Evolutionary conservation across 768 basidiomycete species (phyloP).

Genomic region (Trametes maxima): DNA sequence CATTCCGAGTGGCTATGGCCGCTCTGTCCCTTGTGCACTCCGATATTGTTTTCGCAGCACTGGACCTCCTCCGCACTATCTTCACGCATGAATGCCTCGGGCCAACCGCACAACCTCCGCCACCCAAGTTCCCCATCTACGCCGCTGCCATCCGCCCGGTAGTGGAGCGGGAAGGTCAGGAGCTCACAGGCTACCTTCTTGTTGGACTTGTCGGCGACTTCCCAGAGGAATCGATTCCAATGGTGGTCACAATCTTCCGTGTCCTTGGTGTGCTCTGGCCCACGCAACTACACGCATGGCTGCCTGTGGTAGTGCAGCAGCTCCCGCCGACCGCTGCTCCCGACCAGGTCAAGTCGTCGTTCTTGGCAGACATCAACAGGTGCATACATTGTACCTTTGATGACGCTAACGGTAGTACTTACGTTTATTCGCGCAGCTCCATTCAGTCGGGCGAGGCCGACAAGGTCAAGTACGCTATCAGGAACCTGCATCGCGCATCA

Average conservation of each 20-base stretch:
- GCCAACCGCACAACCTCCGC: constrained; percentile 42
- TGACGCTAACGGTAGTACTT: not conserved
- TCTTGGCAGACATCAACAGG: constrained; percentile 75
- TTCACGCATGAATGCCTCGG: constrained; percentile 74
- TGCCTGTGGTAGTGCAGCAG: constrained; percentile 70
- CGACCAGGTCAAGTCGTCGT: constrained; percentile 65
- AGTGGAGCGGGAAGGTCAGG: constrained; percentile 71
- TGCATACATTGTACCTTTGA: constrained; percentile 44
- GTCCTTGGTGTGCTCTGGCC: constrained; percentile 69
- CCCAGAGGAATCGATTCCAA: constrained; percentile 78
- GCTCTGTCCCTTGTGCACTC: constrained; percentile 82
- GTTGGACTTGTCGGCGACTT: constrained; percentile 84
- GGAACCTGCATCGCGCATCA: constrained; percentile 70
- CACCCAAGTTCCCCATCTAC: constrained; percentile 65
- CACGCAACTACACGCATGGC: constrained; percentile 67
- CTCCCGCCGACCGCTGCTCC: constrained; percentile 65
- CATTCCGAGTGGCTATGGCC: constrained; percentile 75
- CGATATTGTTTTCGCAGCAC: constrained; percentile 77
- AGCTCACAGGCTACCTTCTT: constrained; percentile 69
- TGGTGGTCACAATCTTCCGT: constrained; percentile 78
- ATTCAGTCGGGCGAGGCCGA: constrained; percentile 68
- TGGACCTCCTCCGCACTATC: constrained; percentile 79
- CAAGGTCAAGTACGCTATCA: constrained; percentile 80
- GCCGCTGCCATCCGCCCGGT: constrained; percentile 61
- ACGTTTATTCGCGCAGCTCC: constrained; percentile 46